These are phyloP conservation scores for Ogataea paraovalis DNA, from an alignment of 805 yeast genomes.

Conservation along the genomic window DNA sequence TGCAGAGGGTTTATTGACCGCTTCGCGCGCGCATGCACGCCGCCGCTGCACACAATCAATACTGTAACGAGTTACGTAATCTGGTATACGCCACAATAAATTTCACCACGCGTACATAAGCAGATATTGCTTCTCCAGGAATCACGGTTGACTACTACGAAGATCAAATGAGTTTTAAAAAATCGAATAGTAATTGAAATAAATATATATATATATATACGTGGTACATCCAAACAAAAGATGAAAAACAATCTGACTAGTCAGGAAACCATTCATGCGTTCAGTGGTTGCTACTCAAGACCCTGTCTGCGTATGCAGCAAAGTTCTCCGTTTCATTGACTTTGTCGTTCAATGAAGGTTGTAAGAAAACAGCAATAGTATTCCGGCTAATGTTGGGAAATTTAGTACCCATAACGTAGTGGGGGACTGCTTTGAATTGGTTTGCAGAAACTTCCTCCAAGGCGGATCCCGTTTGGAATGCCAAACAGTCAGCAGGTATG, in stretches of 20 bases:
- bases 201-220: not conserved
- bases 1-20: too few species aligned
- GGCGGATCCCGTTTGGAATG: slow-evolving; percentile 60
- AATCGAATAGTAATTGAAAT: not conserved
- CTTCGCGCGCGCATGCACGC: too few species aligned
- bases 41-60: too few species aligned
- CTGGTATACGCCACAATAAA: too few species aligned
- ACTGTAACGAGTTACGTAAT: too few species aligned
- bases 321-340: slow-evolving; percentile 44
- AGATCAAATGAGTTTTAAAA: too few species aligned
- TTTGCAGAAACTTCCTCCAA: slow-evolving; percentile 47
- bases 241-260: slow-evolving; percentile 32
- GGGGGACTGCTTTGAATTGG: slow-evolving; percentile 54
- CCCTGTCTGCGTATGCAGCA: slow-evolving; percentile 44
- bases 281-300: slow-evolving; percentile 38
- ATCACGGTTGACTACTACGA: too few species aligned
- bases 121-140: too few species aligned
- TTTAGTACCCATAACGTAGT: slow-evolving; percentile 45
- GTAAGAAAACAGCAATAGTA: slow-evolving; percentile 60
- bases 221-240: not conserved
- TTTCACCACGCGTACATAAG: too few species aligned
- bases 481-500: slow-evolving; percentile 52
- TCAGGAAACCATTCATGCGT: not conserved
- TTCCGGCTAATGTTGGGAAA: slow-evolving; percentile 40
- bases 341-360: slow-evolving; percentile 49